Conservation (phyloP, 345 rosid species). For the Dipteronia dyeriana region DNA sequence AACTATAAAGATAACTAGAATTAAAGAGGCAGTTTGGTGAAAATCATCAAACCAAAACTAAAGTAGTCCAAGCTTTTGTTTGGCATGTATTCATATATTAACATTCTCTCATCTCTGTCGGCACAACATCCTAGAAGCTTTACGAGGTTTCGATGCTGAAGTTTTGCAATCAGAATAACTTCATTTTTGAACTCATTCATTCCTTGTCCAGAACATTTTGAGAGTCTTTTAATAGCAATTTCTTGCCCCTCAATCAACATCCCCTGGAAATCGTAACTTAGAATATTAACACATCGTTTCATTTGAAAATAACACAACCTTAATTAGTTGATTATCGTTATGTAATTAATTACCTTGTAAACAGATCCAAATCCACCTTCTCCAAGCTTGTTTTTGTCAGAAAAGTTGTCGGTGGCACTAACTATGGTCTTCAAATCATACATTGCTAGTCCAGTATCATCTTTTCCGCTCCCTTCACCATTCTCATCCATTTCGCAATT, state of each 20-base stretch:
- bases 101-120: slow-evolving; percentile 39
- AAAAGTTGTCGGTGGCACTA: slow-evolving; percentile 10
- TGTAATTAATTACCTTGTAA: slow-evolving; percentile 3
- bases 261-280: slow-evolving; percentile 24
- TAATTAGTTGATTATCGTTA: neutral
- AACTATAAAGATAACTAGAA: neutral
- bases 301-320: neutral
- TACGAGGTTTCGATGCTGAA: slow-evolving; percentile 48
- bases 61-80: slow-evolving; percentile 47
- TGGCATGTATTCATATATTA: slow-evolving; percentile 51
- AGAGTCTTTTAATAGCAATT: slow-evolving; percentile 45
- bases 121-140: slow-evolving; percentile 42
- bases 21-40: neutral
- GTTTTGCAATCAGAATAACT: slow-evolving; percentile 33
- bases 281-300: neutral
- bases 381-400: slow-evolving; percentile 12
- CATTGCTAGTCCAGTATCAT: neutral
- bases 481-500: neutral
- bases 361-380: slow-evolving; percentile 21
- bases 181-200: slow-evolving; percentile 44
- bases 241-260: slow-evolving; percentile 33
- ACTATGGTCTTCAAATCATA: neutral
- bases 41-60: slow-evolving; percentile 36
- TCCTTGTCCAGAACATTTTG: slow-evolving; percentile 40
- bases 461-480: neutral